Base-by-base conservation (phyloP, 495 filamentous ascomycete genomes). In the Penicillium cataractarum region DNA sequence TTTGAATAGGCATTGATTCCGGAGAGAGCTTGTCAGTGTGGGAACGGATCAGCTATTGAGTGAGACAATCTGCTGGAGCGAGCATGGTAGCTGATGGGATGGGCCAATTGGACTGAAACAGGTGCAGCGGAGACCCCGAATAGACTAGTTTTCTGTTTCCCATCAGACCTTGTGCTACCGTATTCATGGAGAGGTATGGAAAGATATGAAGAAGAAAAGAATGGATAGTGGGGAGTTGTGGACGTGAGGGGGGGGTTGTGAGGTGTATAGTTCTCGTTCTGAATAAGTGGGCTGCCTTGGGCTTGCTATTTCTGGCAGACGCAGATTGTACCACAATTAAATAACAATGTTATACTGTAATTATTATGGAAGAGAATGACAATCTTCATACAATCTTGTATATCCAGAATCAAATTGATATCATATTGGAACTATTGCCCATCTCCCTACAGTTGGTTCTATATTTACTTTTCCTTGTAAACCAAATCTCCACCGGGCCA, bases 401-500 rank as follows among this genome's bases (percentile, higher is more conserved):
- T 39, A 39, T 39, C 13, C 15, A 39, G 35, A 17, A 4, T 39
- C 13, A 0, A 46, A 22, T 46, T 46, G 42, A 46, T 46, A 22
- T 22, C 21, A 46, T 12, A 5, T 46, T 17, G 10, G 7, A 35
- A n/a, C n/a, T n/a, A n/a, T n/a, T n/a, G n/a, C n/a, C n/a, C n/a
- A n/a, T n/a, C 37, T 39, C 35, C 17, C 35, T 40, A 5, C 17
- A n/a, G 0, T 6, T 21, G 4, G 42, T 46, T 21, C 42, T 46
- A 46, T 46, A 46, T 46, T 50, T 50, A 17, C 22, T 4, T n/a
- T n/a, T n/a, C n/a, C n/a, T n/a, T 3, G 5, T 13, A 48, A 24
- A 22, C 42, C 17, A 22, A 29, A 33, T 53, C 66, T 71, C 68
- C 68, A 68, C 69, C 51, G 49, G 61, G 64, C 66, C 66, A 69